Evolutionary conservation across 352 stramenopile species (phyloP), one percentile per base, ranked within the genome.

Genomic region (Pythium sp.): DNA sequence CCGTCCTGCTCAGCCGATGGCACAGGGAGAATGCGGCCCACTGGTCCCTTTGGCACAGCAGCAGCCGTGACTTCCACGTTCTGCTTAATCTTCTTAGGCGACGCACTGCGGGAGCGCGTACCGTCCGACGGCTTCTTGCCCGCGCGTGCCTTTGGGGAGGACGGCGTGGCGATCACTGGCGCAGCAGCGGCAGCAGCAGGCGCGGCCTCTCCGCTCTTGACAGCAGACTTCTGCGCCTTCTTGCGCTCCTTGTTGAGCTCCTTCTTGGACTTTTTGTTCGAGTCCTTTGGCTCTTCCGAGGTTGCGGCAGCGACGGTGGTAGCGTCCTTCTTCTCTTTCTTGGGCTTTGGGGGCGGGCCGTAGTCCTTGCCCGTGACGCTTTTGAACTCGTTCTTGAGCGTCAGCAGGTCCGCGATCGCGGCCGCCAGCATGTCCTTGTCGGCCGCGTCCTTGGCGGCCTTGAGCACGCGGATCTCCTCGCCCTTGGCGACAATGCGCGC

Each of bases 201-300:
- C 2, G 60, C 68, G 3, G 56, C 64, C 11, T 72, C 79, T 38
- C 80, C 80, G 51, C 71, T 65, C 80, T 94, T 94, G 46, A 88
- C 43, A n/a, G 83, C 80, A 7, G 79, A 72, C 69, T 95, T 95
- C 58, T 89, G 78, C 18, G 82, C 85, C 71, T 95, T 95, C 82
- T 95, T 95, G 65, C 80, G 81, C 75, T 95, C 87, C 76, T 95
- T 95, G 77, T 93, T 95, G 15, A 95, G 77, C 73, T 95, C 83
- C 78, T 95, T 95, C 78, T 95, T 95, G 68, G 80, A 90, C 71
- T 92, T 93, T 62, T 92, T 92, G 43, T 64, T 76, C 6, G 79
- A 71, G 28, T 93, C 81, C 28, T 77, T 77, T 26, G 69, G 41
- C 58, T 68, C 58, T 24, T 74, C 61, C 14, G 30, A 22, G 11